Percentiles rank a stretch among this genome's conserved stretches.
These are phyloP conservation scores for Elongisporangium prolatum DNA, from an alignment of 352 stramenopile genomes.

Conservation along the genomic window DNA sequence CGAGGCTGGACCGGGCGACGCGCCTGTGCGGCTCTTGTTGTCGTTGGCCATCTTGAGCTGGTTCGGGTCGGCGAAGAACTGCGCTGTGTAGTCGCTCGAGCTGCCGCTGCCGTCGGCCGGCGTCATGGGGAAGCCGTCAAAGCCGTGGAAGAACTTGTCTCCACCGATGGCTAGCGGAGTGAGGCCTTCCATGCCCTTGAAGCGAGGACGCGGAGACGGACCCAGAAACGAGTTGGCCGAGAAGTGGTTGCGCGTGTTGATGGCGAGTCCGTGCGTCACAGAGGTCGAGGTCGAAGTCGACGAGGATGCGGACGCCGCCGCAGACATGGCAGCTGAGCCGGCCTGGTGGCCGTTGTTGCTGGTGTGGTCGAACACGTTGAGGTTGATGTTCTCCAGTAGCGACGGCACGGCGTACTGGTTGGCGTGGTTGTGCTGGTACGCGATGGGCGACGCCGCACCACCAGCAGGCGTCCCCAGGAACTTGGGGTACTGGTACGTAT, in stretches of 20 bases:
- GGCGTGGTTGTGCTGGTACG: constrained; percentile 34
- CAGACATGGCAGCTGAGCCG: constrained; percentile 14
- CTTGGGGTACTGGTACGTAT: constrained; percentile 72
- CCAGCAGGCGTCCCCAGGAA: constrained; percentile 49
- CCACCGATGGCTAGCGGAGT: constrained; percentile 16
- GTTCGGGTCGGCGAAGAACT: constrained; percentile 64
- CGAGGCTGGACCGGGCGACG: constrained; percentile 12
- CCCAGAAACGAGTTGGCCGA: constrained; percentile 2
- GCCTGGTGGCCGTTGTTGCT: constrained; percentile 17
- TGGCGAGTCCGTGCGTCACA: constrained; percentile 4
- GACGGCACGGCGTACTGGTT: constrained; percentile 37
- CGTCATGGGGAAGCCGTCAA: constrained; percentile 30
- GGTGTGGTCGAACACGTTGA: constrained; percentile 58
- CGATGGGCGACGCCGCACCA: constrained; percentile 31
- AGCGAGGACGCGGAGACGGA: constrained; percentile 29
- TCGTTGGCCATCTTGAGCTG: constrained; percentile 34
- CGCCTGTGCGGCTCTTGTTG: constrained; percentile 18
- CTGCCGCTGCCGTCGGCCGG: constrained; percentile 14
- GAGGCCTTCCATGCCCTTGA: constrained; percentile 55
- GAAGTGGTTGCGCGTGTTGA: constrained; percentile 18
- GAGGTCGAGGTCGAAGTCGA: constrained; percentile 1
- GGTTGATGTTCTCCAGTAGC: constrained; percentile 56
- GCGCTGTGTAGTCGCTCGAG: constrained; percentile 51
- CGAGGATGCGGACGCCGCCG: constrained; percentile 12
- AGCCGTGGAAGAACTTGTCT: constrained; percentile 16